Conservation (phyloP, 768 basidiomycete species). For the Rhizopogon vinicolor region DNA sequence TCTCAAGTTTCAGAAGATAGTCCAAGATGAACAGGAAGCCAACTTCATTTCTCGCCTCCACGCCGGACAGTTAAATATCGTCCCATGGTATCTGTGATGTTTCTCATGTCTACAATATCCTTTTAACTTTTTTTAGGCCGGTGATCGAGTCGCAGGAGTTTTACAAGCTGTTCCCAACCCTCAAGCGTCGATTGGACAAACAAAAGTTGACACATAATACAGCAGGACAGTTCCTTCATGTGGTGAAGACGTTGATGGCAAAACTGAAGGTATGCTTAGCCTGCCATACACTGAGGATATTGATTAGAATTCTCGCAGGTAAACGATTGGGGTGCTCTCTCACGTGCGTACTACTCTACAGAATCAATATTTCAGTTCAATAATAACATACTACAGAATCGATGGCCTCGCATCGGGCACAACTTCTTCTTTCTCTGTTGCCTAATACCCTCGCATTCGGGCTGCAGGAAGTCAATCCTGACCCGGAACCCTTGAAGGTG, state of each 20-base stretch:
- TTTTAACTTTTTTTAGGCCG: conserved; percentile 27
- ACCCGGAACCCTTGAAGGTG: conserved; percentile 49
- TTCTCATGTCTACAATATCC: not conserved
- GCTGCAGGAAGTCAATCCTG: conserved; percentile 39
- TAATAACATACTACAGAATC: conserved; percentile 32
- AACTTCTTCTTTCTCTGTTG: conserved; percentile 37
- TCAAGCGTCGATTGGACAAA: conserved; percentile 45
- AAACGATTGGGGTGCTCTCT: conserved; percentile 62
- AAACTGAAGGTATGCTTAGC: conserved; percentile 47
- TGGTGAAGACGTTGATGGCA: conserved; percentile 62
- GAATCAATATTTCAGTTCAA: not conserved
- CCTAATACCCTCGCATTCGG: conserved; percentile 46
- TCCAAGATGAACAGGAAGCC: conserved; percentile 52
- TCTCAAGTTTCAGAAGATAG: conserved; percentile 57
- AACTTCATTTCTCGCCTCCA: conserved; percentile 64
- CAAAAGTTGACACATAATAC: conserved; percentile 44
- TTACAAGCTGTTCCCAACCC: conserved; percentile 45
- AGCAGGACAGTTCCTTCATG: conserved; percentile 51
- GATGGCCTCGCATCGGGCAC: conserved; percentile 43
- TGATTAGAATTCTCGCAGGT: conserved; percentile 29
- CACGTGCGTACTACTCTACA: conserved; percentile 37
- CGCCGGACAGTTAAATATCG: conserved; percentile 47
- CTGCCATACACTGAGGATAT: not conserved
- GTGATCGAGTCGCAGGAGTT: conserved; percentile 61
- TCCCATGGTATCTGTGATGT: conserved; percentile 44